Percentiles rank a stretch among this genome's conserved stretches.
phyloP scores from a whole-genome alignment of 1,139 yeast species.

The Geotrichum carabidarum region DNA sequence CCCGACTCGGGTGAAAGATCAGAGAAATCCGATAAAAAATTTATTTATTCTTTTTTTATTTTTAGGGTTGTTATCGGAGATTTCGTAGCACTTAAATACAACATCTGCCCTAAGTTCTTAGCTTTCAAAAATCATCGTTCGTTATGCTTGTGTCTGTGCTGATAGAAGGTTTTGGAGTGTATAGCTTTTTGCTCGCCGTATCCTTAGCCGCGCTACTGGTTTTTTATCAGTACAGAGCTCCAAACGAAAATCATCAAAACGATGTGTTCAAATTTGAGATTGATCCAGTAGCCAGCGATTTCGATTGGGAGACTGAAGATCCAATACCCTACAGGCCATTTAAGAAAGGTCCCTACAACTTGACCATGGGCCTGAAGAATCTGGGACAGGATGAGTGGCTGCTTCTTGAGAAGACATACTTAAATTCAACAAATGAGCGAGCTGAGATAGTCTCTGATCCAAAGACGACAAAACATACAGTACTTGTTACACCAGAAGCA shows the following conservation, averaged over 20 bases:
- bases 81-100: too few relatives aligned
- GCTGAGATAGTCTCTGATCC: conserved; percentile 40
- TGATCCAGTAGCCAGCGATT: conserved; percentile 16
- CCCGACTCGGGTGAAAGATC: too few relatives aligned
- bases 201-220: neutral
- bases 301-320: conserved; percentile 44
- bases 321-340: conserved; percentile 59
- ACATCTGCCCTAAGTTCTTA: too few relatives aligned
- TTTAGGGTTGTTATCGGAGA: too few relatives aligned
- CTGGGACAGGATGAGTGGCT: conserved; percentile 59
- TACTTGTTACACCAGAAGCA: conserved; percentile 41
- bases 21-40: too few relatives aligned
- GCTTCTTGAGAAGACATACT: conserved; percentile 60
- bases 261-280: neutral
- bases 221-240: conserved; percentile 43
- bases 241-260: conserved; percentile 29
- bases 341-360: conserved; percentile 55
- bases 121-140: neutral
- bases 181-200: neutral
- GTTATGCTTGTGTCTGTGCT: neutral
- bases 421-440: conserved; percentile 44
- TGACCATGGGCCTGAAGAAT: conserved; percentile 63
- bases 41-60: too few relatives aligned
- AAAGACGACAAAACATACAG: conserved; percentile 41
- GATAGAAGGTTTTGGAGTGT: neutral